Percentiles rank a stretch among this genome's conserved stretches.
phyloP scores from a whole-genome alignment of 371 early-diverging fungal species.

The Saksenaea oblongispora region DNA sequence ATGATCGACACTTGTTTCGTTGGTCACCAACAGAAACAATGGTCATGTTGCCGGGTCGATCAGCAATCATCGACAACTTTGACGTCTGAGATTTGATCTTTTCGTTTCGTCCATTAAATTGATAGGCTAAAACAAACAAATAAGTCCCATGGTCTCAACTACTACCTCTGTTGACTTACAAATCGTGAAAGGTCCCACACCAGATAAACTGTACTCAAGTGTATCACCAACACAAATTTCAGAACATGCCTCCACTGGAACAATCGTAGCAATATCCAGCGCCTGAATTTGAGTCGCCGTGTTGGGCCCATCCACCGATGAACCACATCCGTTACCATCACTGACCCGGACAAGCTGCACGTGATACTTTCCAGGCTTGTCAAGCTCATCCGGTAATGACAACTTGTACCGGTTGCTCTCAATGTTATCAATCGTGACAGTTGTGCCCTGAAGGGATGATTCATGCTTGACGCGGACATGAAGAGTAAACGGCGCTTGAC shows the following conservation, averaged over 20 bases:
- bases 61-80: constrained; percentile 43
- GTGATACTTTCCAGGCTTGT: constrained; percentile 37
- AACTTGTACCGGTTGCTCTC: constrained; percentile 30
- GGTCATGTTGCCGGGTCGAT: constrained; percentile 56
- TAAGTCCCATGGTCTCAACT: not conserved
- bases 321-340: constrained; percentile 50
- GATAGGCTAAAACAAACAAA: constrained; percentile 27
- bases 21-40: constrained; percentile 55
- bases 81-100: constrained; percentile 32
- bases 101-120: constrained; percentile 40
- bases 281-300: constrained; percentile 29
- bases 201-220: constrained; percentile 44
- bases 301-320: constrained; percentile 18
- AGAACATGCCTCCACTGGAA: constrained; percentile 28
- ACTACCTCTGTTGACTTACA: constrained; percentile 23
- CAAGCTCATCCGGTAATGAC: constrained; percentile 28
- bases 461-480: constrained; percentile 41
- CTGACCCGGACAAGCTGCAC: constrained; percentile 35
- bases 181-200: constrained; percentile 43
- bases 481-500: constrained; percentile 50
- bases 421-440: constrained; percentile 31
- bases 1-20: constrained; percentile 51
- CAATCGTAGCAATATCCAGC: constrained; percentile 49
- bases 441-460: constrained; percentile 29
- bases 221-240: constrained; percentile 57